phyloP scores from a whole-genome alignment of 176 grass and related monocot genomes.

The Canna indica region DNA sequence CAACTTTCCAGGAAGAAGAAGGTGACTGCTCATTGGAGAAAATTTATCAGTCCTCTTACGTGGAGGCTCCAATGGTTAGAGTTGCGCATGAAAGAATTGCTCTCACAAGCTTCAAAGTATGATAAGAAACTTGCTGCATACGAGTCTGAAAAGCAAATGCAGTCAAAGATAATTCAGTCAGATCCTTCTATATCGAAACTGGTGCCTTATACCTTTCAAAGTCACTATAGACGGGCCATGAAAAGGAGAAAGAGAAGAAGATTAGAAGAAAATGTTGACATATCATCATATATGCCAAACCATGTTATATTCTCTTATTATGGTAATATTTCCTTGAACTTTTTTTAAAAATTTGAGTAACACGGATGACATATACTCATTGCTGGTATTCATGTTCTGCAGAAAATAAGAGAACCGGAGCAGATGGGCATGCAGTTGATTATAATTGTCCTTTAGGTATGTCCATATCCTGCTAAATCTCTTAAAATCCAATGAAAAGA shows the following conservation, averaged over 20 bases:
- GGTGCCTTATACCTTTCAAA: slow-evolving; percentile 52
- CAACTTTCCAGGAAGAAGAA: slow-evolving; percentile 74
- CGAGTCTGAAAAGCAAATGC: slow-evolving; percentile 74
- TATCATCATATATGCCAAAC: slow-evolving; percentile 53
- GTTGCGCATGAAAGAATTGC: slow-evolving; percentile 68
- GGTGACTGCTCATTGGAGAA: slow-evolving; percentile 74
- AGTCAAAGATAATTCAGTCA: slow-evolving; percentile 78
- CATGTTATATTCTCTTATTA: slow-evolving; percentile 76
- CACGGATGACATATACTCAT: slow-evolving; percentile 9
- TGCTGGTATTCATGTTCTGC: slow-evolving; percentile 5
- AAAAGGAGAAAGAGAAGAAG: slow-evolving; percentile 72
- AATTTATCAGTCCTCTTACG: slow-evolving; percentile 68
- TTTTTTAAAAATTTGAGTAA: background rate
- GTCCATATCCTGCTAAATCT: slow-evolving; percentile 1
- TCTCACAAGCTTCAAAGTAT: slow-evolving; percentile 64
- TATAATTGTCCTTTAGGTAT: slow-evolving; percentile 45
- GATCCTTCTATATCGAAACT: slow-evolving; percentile 64
- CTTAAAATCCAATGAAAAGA: slow-evolving; percentile 3
- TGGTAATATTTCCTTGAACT: slow-evolving; percentile 36
- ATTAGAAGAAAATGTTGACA: slow-evolving; percentile 44
- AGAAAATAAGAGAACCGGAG: slow-evolving; percentile 59
- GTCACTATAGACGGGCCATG: slow-evolving; percentile 54
- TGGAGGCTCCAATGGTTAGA: slow-evolving; percentile 82
- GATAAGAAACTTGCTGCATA: slow-evolving; percentile 63
- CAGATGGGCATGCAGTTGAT: slow-evolving; percentile 63